A percentile compares a stretch with the other conserved stretches of the same genome.
Evolutionary conservation across 23 red algal species (phyloP).

Genomic region (Gracilaria domingensis): DNA sequence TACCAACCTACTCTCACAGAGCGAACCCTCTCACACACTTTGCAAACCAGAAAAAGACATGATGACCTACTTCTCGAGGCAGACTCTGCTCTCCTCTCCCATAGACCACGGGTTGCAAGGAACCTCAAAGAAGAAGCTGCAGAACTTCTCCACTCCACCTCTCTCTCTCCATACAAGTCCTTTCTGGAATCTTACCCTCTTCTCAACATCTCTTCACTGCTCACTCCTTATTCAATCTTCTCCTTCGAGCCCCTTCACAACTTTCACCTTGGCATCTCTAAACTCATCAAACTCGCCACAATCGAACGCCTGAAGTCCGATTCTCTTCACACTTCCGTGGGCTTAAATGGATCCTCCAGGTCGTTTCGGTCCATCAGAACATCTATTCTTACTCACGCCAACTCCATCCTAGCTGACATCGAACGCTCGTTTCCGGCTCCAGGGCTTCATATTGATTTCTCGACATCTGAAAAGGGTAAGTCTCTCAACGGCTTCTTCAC

Average conservation of each 20-base stretch:
- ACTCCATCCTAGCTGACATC: neutral
- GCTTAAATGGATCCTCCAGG: neutral
- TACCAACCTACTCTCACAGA: neutral
- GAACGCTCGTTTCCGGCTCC: neutral
- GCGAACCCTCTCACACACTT: neutral
- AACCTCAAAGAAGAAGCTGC: neutral
- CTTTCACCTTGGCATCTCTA: constrained; percentile 4
- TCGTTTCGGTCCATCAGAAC: neutral
- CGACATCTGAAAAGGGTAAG: too few relatives aligned
- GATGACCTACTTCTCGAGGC: neutral
- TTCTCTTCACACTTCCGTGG: neutral
- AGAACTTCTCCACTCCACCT: neutral
- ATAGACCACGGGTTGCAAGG: neutral
- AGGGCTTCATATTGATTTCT: constrained; percentile 20
- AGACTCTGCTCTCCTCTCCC: neutral
- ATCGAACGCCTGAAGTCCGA: constrained; percentile 3
- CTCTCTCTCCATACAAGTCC: neutral
- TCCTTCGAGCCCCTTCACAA: constrained; percentile 34
- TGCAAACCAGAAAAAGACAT: neutral
- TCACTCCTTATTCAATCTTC: constrained; percentile 37
- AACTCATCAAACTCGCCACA: constrained; percentile 9
- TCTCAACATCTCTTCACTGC: constrained; percentile 2
- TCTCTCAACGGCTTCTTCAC: too few relatives aligned
- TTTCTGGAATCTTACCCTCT: constrained; percentile 5
- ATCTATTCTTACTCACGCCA: neutral